Base-by-base conservation (phyloP, 257 asterid species). In the Solanum dulcamara region DNA sequence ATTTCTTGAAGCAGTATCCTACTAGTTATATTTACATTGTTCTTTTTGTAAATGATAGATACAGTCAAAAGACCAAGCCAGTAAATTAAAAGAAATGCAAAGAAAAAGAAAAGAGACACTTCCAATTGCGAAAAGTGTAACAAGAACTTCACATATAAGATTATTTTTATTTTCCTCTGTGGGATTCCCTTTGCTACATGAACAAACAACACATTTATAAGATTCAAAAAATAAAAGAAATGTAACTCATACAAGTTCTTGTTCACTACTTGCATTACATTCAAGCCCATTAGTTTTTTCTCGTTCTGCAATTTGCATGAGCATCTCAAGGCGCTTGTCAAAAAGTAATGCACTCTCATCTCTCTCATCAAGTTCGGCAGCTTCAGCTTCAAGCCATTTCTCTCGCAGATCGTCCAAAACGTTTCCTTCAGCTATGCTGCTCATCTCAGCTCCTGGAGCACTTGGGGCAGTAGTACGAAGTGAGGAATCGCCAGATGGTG, bases 241-340 rank as follows among this genome's bases (percentile, higher is more conserved):
- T 4, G 17, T 17, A 30, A 18, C 40, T 79, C 83, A 79, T 50
- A 79, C 18, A 50, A 18, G 66, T 79, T 79, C 66, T 46, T 28
- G 64, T 50, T 48, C 83, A 50, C 64, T 30, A 79, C 66, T 79
- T 79, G 66, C 28, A 48, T 48, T 48, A 79, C 66, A 50, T 48
- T 79, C 83, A 79, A 48, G 83, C 10, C 64, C 90, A 71, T 80
- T 83, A 7, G 86, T n/a, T 86, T 83, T 93, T 89, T 94, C 98
- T 84, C 85, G 90, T 88, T 93, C 88, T 1, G 94, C 97, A 85
- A 91, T 79, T 44, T 89, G 89, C 91, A 94, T 75, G 59, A 96
- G 99, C 98, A 94, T 94, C 94, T 96, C 97, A 83, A 96, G 98
- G 50, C 97, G 96, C 91, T 91, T 93, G 88, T 96, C 99, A 33